Percentiles rank a stretch among this genome's conserved stretches.
Conservation (phyloP, 2,329 filamentous ascomycete genomes). For the Calonectria naviculata region DNA sequence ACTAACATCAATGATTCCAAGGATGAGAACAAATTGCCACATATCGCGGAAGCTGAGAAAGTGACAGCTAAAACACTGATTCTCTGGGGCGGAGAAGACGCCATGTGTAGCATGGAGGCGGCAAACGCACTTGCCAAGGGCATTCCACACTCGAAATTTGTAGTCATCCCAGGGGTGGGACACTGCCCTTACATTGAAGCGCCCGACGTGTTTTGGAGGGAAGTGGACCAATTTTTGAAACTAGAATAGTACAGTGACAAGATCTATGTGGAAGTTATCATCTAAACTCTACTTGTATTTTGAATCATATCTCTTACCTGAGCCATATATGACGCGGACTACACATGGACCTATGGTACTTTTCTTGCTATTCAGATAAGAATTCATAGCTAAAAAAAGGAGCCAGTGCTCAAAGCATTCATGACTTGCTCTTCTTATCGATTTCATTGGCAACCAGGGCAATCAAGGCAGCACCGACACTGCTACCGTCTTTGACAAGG, state of each 20-base stretch:
- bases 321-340: background rate
- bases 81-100: conserved; percentile 3
- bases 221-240: background rate
- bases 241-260: background rate
- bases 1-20: conserved; percentile 2
- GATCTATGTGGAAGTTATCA: too few species aligned
- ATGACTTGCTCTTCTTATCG: too few species aligned
- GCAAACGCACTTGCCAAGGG: background rate
- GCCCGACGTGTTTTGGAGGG: background rate
- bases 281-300: too few species aligned
- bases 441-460: too few species aligned
- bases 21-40: background rate
- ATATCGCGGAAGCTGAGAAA: conserved; percentile 2
- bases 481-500: too few species aligned
- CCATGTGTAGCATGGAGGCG: conserved; percentile 9
- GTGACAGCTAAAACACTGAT: conserved; percentile 14
- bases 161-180: background rate
- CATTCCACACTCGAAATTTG: background rate
- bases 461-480: too few species aligned
- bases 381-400: too few species aligned
- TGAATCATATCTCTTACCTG: too few species aligned
- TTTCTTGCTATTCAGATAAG: too few species aligned
- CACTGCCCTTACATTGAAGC: conserved; percentile 5
- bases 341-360: too few species aligned
- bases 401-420: too few species aligned